Evolutionary conservation across 2,329 filamentous ascomycete genomes (phyloP).

Genomic region (Xylogone sp.): DNA sequence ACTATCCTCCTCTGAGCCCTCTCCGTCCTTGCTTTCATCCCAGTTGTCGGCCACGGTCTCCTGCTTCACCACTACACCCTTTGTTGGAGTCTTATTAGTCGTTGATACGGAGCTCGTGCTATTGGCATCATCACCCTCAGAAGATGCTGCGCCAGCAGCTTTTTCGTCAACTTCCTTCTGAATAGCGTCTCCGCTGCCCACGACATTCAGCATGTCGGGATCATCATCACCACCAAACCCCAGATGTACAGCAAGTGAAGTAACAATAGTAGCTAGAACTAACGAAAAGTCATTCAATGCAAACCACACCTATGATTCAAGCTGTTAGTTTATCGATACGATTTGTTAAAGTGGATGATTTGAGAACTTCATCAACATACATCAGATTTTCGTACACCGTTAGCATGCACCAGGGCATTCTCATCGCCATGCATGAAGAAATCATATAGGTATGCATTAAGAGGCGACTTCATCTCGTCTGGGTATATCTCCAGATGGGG

Average conservation of each 20-base stretch:
- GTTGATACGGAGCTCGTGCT: constrained; percentile 6
- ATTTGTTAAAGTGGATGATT: background rate
- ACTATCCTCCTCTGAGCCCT: too few species aligned
- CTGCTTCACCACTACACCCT: constrained; percentile 11
- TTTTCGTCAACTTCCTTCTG: constrained; percentile 35
- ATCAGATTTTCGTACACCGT: constrained; percentile 62
- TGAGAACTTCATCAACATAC: constrained; percentile 10
- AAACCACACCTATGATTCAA: constrained; percentile 56
- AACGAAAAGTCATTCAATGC: constrained; percentile 63
- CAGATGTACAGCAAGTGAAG: constrained; percentile 56
- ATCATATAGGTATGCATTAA: constrained; percentile 69
- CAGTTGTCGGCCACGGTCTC: constrained; percentile 47
- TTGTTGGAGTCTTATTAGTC: constrained; percentile 6
- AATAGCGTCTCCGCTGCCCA: constrained; percentile 45
- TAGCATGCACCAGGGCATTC: constrained; percentile 55
- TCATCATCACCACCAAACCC: constrained; percentile 48
- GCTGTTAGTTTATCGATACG: background rate
- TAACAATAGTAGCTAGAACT: constrained; percentile 67
- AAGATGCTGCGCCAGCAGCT: constrained; percentile 22
- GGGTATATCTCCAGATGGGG: constrained; percentile 63
- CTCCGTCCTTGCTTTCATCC: constrained; percentile 36
- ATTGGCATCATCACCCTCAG: constrained; percentile 5
- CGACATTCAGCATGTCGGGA: constrained; percentile 36
- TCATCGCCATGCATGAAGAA: constrained; percentile 73
- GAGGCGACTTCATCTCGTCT: constrained; percentile 39